Evolutionary conservation across 495 filamentous ascomycete genomes (phyloP).

Genomic region (Penicillium dipodomyicola): DNA sequence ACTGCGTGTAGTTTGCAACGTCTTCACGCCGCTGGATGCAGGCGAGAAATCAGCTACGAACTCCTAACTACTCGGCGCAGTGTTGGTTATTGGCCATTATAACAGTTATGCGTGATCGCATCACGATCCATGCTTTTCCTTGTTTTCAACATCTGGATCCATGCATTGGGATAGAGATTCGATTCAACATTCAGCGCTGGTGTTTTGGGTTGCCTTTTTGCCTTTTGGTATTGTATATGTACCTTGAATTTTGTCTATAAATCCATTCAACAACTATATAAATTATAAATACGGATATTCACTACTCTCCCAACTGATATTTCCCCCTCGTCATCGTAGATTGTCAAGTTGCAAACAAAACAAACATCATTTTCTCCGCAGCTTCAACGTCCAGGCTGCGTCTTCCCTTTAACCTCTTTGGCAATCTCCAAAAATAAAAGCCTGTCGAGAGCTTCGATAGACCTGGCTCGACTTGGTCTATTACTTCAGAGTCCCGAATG

Average conservation of each 20-base stretch:
- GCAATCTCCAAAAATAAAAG: neutral
- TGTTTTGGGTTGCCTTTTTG: constrained; percentile 18
- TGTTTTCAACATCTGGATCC: constrained; percentile 37
- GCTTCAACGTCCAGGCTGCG: constrained; percentile 8
- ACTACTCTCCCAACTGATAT: neutral
- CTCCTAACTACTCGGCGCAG: neutral
- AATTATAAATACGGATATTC: neutral
- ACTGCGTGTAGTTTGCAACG: constrained; percentile 61
- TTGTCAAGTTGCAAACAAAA: constrained; percentile 34
- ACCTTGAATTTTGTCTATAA: neutral
- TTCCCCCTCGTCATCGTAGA: neutral
- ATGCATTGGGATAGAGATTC: constrained; percentile 13
- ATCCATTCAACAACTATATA: neutral
- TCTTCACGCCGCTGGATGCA: constrained; percentile 34
- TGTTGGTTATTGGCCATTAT: neutral
- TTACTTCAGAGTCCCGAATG: constrained; percentile 23
- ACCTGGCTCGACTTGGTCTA: neutral
- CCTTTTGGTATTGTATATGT: neutral
- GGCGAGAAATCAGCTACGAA: neutral
- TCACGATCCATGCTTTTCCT: constrained; percentile 14
- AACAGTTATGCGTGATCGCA: constrained; percentile 3
- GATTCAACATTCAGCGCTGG: constrained; percentile 41
- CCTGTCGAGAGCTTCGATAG: neutral
- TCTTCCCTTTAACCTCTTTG: constrained; percentile 1
- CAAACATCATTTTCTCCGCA: constrained; percentile 34